Conservation (phyloP, 345 rosid species). For the Corymbia maculata region DNA sequence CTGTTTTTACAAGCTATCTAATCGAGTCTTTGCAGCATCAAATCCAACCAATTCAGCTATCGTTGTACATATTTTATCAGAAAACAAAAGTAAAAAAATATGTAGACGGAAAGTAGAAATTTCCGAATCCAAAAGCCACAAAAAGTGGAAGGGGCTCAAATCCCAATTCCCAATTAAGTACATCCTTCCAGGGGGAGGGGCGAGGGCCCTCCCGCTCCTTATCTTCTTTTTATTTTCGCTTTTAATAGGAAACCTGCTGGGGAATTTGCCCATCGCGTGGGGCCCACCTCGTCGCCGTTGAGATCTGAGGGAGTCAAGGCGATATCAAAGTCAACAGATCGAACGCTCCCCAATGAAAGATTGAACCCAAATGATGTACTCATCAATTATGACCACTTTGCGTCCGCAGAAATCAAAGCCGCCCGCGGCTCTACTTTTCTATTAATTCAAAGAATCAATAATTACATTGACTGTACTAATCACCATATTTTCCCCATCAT, state of each 20-base stretch:
- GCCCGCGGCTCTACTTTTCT: not conserved
- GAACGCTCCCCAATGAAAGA: not conserved
- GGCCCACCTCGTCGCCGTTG: not conserved
- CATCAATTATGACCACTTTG: not conserved
- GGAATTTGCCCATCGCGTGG: not conserved
- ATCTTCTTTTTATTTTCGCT: not conserved
- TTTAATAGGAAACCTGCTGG: not conserved
- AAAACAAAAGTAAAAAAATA: no score
- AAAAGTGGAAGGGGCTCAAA: not conserved
- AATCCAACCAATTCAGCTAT: not conserved
- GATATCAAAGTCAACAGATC: not conserved
- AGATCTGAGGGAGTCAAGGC: not conserved
- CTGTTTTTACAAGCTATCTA: fast-evolving
- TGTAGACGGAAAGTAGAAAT: not conserved
- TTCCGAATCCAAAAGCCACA: not conserved
- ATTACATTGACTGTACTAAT: not conserved
- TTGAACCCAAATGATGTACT: not conserved
- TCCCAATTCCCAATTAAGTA: not conserved
- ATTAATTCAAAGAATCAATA: not conserved
- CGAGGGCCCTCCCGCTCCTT: not conserved
- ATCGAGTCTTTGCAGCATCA: not conserved
- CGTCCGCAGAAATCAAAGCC: not conserved
- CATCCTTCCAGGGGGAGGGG: not conserved
- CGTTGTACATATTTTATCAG: fast-evolving
- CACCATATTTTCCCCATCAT: not conserved